These are phyloP conservation scores for Pythium oligandrum DNA, from an alignment of 352 stramenopile genomes.

Conservation along the genomic window DNA sequence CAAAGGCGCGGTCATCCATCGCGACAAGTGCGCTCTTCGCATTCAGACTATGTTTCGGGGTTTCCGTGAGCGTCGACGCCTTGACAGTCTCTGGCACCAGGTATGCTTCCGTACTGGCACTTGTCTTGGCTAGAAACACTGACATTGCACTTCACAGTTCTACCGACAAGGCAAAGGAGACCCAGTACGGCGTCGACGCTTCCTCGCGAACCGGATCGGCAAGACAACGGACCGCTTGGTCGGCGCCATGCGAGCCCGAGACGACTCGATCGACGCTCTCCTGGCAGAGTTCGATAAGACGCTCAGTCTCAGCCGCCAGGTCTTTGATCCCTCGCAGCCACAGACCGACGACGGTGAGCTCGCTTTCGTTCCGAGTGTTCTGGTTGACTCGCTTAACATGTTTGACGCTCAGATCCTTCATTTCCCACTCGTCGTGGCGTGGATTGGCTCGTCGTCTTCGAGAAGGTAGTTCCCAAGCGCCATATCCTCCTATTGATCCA, in stretches of 20 bases:
- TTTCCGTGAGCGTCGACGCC: too few relatives aligned
- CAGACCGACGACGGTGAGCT: constrained; percentile 32
- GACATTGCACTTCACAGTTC: constrained; percentile 29
- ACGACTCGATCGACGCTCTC: constrained; percentile 82
- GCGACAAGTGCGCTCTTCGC: constrained; percentile 38
- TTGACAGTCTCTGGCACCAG: constrained; percentile 10
- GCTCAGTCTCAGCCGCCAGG: constrained; percentile 50
- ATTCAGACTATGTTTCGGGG: constrained; percentile 30
- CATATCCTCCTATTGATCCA: background rate
- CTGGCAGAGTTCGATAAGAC: constrained; percentile 73
- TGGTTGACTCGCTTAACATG: background rate
- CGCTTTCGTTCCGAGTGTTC: background rate
- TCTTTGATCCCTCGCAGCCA: constrained; percentile 39
- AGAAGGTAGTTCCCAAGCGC: constrained; percentile 21
- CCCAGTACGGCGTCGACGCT: constrained; percentile 34
- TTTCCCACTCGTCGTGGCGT: too few relatives aligned
- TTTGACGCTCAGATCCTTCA: background rate
- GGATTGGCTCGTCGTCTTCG: constrained; percentile 19
- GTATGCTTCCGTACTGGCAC: constrained; percentile 1
- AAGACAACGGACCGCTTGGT: constrained; percentile 56
- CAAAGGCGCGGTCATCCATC: constrained; percentile 41
- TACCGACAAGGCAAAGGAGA: constrained; percentile 64
- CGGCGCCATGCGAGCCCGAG: constrained; percentile 43
- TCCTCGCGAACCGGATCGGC: constrained; percentile 67
- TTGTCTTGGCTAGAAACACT: too few relatives aligned